A percentile compares a stretch with the other conserved stretches of the same genome.
These are phyloP conservation scores for Mytilinidion resinicola DNA, from an alignment of 495 filamentous ascomycete genomes.

Conservation along the genomic window DNA sequence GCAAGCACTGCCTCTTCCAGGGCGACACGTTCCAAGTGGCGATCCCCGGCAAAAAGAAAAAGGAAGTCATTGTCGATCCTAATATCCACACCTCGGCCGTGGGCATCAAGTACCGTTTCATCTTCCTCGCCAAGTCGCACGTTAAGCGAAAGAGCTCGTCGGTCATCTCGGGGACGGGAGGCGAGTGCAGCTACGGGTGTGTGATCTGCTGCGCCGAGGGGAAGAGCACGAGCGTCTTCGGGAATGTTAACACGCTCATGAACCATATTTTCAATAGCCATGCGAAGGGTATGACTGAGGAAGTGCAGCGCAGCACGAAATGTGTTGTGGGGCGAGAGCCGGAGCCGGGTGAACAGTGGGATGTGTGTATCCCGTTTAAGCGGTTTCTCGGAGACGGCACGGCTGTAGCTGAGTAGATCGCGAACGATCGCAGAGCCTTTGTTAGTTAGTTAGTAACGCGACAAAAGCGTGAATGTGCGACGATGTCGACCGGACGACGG, in stretches of 20 bases:
- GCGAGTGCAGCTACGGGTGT: conserved; percentile 39
- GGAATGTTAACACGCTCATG: conserved; percentile 41
- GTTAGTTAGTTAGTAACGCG: too few relatives aligned
- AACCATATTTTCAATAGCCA: conserved; percentile 36
- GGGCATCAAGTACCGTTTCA: conserved; percentile 44
- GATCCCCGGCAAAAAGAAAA: conserved; percentile 16
- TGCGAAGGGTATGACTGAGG: conserved; percentile 13
- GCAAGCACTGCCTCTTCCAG: conserved; percentile 41
- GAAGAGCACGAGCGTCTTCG: conserved; percentile 35
- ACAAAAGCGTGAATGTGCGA: too few relatives aligned
- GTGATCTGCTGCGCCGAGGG: conserved; percentile 44
- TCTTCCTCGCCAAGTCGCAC: conserved; percentile 49
- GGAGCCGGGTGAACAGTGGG: conserved; percentile 21
- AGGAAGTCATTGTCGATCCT: conserved; percentile 30
- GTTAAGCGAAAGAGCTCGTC: conserved; percentile 29
- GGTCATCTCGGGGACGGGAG: neutral
- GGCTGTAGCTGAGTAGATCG: neutral
- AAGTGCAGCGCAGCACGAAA: conserved; percentile 7
- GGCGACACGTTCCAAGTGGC: conserved; percentile 32
- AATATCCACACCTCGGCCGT: conserved; percentile 29
- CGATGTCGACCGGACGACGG: too few relatives aligned
- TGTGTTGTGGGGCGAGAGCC: conserved; percentile 16
- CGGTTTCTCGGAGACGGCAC: neutral
- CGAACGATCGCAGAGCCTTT: too few relatives aligned
- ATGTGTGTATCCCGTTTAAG: conserved; percentile 20